Conservation (phyloP, 2,329 filamentous ascomycete species). For the Eurotiales sp. region DNA sequence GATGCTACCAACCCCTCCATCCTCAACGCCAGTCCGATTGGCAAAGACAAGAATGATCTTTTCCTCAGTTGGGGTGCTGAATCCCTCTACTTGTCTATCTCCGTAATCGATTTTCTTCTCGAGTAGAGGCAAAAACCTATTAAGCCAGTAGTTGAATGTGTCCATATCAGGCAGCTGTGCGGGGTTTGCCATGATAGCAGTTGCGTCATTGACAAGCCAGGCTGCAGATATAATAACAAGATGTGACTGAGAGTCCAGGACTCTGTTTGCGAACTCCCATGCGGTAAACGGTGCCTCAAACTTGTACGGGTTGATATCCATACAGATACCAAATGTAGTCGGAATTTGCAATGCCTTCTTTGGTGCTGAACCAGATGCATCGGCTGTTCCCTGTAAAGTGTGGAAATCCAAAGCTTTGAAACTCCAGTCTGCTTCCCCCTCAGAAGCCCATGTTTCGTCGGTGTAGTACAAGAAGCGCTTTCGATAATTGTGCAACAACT, state of each 20-base stretch:
- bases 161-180: constrained; percentile 52
- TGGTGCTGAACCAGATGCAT: neutral
- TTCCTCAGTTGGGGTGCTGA: constrained; percentile 19
- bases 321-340: constrained; percentile 48
- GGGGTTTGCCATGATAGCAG: constrained; percentile 45
- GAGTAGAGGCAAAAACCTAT: constrained; percentile 54
- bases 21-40: constrained; percentile 44
- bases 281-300: constrained; percentile 56
- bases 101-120: constrained; percentile 25
- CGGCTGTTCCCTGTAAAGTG: neutral
- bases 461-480: constrained; percentile 66
- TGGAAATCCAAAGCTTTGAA: constrained; percentile 25
- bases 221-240: constrained; percentile 61
- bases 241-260: constrained; percentile 45
- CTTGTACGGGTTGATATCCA: constrained; percentile 60
- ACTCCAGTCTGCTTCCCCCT: constrained; percentile 41
- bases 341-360: constrained; percentile 23
- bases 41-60: constrained; percentile 46
- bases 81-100: constrained; percentile 11
- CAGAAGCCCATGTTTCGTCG: constrained; percentile 61
- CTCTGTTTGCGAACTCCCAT: constrained; percentile 59
- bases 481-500: constrained; percentile 58
- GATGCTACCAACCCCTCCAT: constrained; percentile 27
- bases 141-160: constrained; percentile 62
- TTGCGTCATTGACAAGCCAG: constrained; percentile 54